Base-by-base conservation (phyloP, 768 basidiomycete species). In the Russula griseocarnosa region DNA sequence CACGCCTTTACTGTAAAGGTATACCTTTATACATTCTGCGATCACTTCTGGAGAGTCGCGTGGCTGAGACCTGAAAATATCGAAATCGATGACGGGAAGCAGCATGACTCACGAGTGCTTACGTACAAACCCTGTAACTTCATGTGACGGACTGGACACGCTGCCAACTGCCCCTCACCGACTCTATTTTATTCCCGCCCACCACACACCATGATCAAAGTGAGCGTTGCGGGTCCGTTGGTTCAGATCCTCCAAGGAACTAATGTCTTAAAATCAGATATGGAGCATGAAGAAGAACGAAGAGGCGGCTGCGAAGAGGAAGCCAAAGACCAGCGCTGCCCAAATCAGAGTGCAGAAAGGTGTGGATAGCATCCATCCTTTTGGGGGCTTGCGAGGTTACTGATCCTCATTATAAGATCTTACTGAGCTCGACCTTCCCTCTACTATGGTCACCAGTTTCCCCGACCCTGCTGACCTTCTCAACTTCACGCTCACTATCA, bases 211-310 rank as follows among this genome's bases (percentile, higher is more conserved):
- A 81, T 81, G 79, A 78, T 81, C 66, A 81, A 81, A 78, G 79
- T 79, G 61, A n/a, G 65, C 47, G 1, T 50, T 57, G 1, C 9
- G 26, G 26, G 9, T 42, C 61, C 53, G 47, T 18, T 18, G 22
- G 38, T 16, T 22, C 13, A 40, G 28, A 58, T 5, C 13, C 26
- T 18, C 24, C 49, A 66, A 68, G 60, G 51, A 14, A 61, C 52
- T 26, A 60, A 65, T 40, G 69, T 58, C 40, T 8, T 40, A 22
- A 30, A 30, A 18, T 36, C 68, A 99, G 97, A 98, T 99, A 72
- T 98, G 97, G 90, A 92, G 88, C 69, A 94, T 99, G 90, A 98
- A 98, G 87, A 98, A 98, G 87, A 92, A 88, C 71, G 94, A 98
- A 81, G 93, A 98, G 72, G 92, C 92, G 61, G 94, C 94, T 60